Conservation (phyloP, 179 eudicot species). For the Beta macrorhiza region DNA sequence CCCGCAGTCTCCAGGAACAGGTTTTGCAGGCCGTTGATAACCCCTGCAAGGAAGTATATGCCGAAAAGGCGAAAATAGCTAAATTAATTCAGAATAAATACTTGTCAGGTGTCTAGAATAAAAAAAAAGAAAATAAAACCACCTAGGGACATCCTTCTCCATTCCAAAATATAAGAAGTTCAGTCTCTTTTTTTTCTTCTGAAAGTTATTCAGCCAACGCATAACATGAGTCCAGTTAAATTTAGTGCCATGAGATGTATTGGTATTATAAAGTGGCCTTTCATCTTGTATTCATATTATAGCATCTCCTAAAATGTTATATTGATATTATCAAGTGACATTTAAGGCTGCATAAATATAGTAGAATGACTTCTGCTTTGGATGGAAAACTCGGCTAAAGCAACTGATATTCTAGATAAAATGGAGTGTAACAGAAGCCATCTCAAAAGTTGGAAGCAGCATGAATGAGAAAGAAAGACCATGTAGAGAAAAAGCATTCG, state of each 20-base stretch:
- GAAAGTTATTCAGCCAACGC: background rate
- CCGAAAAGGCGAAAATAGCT: background rate
- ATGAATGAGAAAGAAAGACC: background rate
- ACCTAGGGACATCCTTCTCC: background rate
- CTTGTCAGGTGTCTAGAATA: background rate
- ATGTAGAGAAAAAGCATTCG: background rate
- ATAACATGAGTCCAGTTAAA: background rate
- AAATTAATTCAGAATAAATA: background rate
- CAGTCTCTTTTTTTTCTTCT: background rate
- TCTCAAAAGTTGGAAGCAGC: background rate
- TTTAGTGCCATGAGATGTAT: background rate
- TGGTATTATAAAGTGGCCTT: background rate
- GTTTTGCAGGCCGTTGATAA: constrained; percentile 71
- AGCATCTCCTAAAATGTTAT: background rate
- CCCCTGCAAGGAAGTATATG: constrained; percentile 50
- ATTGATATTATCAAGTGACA: too few relatives aligned
- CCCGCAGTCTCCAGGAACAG: constrained; percentile 98
- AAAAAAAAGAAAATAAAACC: too few relatives aligned
- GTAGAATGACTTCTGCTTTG: background rate
- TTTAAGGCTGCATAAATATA: too few relatives aligned
- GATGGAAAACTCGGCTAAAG: background rate
- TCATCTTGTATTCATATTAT: background rate
- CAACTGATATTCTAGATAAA: background rate
- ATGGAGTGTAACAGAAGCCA: background rate
- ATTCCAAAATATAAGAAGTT: background rate